Conservation (phyloP, 495 filamentous ascomycete species). For the Podospora pseudoanserina region DNA sequence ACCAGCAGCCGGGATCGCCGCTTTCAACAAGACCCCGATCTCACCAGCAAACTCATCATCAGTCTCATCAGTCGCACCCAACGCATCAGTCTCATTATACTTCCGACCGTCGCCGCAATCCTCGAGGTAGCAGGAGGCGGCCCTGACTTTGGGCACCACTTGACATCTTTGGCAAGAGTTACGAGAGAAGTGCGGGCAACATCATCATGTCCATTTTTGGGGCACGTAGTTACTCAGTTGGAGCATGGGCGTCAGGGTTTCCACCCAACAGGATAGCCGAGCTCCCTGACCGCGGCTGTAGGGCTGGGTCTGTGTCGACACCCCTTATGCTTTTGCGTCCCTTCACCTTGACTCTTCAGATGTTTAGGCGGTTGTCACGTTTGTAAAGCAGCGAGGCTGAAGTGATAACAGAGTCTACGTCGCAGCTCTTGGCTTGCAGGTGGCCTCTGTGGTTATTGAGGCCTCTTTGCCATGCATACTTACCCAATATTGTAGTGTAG, state of each 20-base stretch:
- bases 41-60: neutral
- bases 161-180: neutral
- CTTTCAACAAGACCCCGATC: neutral
- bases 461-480: conserved; percentile 5
- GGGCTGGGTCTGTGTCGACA: neutral
- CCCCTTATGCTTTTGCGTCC: neutral
- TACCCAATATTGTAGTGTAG: conserved; percentile 19
- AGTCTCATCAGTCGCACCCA: neutral
- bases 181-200: neutral
- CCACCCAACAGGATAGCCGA: neutral
- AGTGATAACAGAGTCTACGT: neutral
- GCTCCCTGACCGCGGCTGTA: neutral
- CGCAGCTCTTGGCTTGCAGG: neutral
- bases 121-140: neutral
- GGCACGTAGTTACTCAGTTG: neutral
- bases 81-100: neutral
- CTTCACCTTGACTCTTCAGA: neutral
- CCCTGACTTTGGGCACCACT: neutral
- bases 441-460: neutral
- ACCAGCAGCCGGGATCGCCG: neutral
- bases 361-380: neutral
- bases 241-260: neutral
- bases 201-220: neutral
- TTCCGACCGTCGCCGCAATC: neutral
- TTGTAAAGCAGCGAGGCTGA: neutral